Base-by-base conservation (phyloP, 345 rosid species). In the Eutrema yunnanense region DNA sequence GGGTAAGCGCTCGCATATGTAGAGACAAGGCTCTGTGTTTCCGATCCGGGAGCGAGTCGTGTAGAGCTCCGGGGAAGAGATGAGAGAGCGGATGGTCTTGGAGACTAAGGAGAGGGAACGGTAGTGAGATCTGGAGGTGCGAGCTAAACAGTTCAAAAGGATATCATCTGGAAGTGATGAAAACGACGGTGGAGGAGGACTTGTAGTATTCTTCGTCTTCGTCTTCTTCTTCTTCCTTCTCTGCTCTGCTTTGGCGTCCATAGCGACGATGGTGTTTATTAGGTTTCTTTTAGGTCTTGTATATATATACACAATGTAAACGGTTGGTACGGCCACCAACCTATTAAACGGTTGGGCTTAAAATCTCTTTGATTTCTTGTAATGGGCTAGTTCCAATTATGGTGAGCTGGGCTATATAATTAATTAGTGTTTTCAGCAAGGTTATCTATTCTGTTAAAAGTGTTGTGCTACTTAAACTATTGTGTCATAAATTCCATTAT, bases 61-160 rank as follows among this genome's bases (percentile, higher is more conserved):
- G 81, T 79, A 86, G 69, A 85, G 70, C 63, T 73, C 73, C 3
- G 89, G 70, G 13, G 88, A 86, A 13, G 81, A 79, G 73, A 90
- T 38, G 62, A 84, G 74, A 30, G 86, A 71, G 16, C 53, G 82
- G 61, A 90, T 68, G 43, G 83, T 33, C 47, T 76, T 86, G 33
- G 91, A 87, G 78, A 90, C 88, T 0, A 74, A 64, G 29, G 81
- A 79, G 62, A 90, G 96, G 8, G 26, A 14, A 47, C 10, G 27
- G 51, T 47, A 47, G 2, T 47, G 1, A 47, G 51, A 47, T 47
- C 1, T 47, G 2, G 51, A 47, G 26, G 4, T 3, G 2, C 51
- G 27, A 1, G 51, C 51, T 16, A 47, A 47, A 5, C 51, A 14
- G 5, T 47, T 14, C 26, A 47, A 3, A 13, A 44, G 2, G 8